Evolutionary conservation across 2,329 filamentous ascomycete genomes (phyloP).

Genomic region (Neonectria coccinea): DNA sequence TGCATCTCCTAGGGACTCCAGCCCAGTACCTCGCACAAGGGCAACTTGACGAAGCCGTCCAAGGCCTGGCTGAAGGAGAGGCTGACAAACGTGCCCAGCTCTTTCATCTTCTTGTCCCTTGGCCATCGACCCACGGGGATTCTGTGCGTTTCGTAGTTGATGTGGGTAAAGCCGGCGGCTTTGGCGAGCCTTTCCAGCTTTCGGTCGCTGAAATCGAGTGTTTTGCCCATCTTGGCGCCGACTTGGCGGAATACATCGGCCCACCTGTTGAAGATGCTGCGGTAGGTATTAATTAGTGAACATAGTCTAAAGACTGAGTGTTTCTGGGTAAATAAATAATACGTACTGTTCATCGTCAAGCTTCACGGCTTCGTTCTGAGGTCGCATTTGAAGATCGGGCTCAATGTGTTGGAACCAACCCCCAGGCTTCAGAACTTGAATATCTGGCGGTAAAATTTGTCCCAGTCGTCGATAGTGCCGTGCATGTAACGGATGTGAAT

Average conservation of each 20-base stretch:
- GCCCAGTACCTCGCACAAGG: constrained; percentile 35
- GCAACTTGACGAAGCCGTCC: constrained; percentile 40
- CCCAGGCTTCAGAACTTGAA: constrained; percentile 40
- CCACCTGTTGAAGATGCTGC: constrained; percentile 37
- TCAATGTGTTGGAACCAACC: constrained; percentile 45
- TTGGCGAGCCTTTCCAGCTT: constrained; percentile 37
- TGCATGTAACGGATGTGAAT: constrained; percentile 49
- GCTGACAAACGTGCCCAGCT: constrained; percentile 38
- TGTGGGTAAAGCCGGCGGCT: constrained; percentile 19
- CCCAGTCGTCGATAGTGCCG: constrained; percentile 48
- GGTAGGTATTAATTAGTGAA: accelerated
- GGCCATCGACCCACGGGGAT: constrained; percentile 40
- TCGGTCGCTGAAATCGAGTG: constrained; percentile 35
- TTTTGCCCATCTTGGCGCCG: constrained; percentile 31
- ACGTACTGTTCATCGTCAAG: constrained; percentile 36
- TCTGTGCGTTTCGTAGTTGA: constrained; percentile 30
- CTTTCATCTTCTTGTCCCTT: constrained; percentile 38
- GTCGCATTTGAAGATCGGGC: constrained; percentile 38
- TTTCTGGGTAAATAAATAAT: accelerated
- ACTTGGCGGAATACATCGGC: constrained; percentile 31
- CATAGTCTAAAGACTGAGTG: not conserved
- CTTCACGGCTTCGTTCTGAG: constrained; percentile 22
- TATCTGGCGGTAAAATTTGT: constrained; percentile 32
- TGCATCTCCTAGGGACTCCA: constrained; percentile 41
- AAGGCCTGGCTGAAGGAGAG: constrained; percentile 41